phyloP scores from a whole-genome alignment of 331 rosid genomes.

The Rhamnella rubrinervis region DNA sequence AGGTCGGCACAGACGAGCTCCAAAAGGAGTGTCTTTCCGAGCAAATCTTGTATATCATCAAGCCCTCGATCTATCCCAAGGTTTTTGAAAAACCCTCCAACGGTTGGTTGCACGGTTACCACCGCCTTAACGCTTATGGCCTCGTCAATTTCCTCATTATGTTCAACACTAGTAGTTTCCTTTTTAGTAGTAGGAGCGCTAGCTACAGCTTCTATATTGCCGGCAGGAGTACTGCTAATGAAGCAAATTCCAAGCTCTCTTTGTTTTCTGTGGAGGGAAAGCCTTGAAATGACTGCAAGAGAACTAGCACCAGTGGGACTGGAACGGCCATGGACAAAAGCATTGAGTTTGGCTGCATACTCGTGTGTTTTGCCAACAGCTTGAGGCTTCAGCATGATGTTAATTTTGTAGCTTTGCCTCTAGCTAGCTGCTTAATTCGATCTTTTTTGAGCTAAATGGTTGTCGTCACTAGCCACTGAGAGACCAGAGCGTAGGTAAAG shows the following conservation, averaged over 20 bases:
- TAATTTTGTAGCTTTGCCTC: no score
- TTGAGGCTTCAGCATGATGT: no score
- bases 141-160: not conserved
- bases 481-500: no score
- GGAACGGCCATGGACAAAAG: not conserved
- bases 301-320: not conserved
- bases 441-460: no score
- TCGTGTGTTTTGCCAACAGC: no score
- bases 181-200: not conserved
- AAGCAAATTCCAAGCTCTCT: not conserved
- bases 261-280: not conserved
- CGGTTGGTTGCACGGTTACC: conserved; percentile 40
- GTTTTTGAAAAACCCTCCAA: conserved; percentile 43
- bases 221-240: not conserved
- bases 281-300: not conserved
- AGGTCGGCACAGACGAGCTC: conserved; percentile 50
- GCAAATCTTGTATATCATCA: conserved; percentile 56
- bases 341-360: not conserved
- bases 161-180: not conserved
- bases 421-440: no score
- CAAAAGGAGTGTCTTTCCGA: conserved; percentile 53
- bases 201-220: conserved; percentile 4
- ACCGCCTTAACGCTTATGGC: conserved; percentile 29
- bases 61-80: conserved; percentile 37
- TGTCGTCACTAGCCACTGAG: no score